Evolutionary conservation across 2,329 filamentous ascomycete species (phyloP).

Genomic region (Biscogniauxia mediterranea): DNA sequence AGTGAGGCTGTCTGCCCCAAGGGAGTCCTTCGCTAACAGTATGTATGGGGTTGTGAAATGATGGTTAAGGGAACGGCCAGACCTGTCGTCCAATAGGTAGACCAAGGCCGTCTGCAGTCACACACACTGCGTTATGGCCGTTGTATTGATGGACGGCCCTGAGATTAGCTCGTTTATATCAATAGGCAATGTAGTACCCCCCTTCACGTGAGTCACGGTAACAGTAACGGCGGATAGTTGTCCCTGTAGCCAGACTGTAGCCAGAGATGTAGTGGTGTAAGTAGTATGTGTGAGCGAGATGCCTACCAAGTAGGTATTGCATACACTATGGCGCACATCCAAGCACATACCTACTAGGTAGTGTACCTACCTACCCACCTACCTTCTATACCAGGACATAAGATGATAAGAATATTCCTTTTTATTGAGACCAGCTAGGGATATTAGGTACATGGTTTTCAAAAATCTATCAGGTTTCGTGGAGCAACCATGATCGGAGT

Average conservation of each 20-base stretch:
- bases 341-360: neutral
- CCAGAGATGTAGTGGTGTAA: neutral
- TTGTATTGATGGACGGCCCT: constrained; percentile 2
- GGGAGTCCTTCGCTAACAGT: constrained; percentile 24
- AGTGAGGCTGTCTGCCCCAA: constrained; percentile 34
- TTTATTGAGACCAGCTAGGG: too few relatives aligned
- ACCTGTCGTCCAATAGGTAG: constrained; percentile 9
- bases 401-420: neutral
- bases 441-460: neutral
- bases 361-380: too few relatives aligned
- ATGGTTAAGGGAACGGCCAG: constrained; percentile 13
- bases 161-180: neutral
- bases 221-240: neutral
- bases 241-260: neutral
- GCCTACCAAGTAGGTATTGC: too few relatives aligned
- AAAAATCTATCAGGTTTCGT: neutral
- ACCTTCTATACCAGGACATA: neutral
- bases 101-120: constrained; percentile 2
- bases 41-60: constrained; percentile 21
- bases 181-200: neutral
- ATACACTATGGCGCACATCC: neutral
- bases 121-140: constrained; percentile 2
- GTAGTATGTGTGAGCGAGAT: too few relatives aligned
- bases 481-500: constrained; percentile 12
- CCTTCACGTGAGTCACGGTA: neutral